These are phyloP conservation scores for Kodamaea anthophila DNA, from an alignment of 1,139 yeast genomes.

Conservation along the genomic window DNA sequence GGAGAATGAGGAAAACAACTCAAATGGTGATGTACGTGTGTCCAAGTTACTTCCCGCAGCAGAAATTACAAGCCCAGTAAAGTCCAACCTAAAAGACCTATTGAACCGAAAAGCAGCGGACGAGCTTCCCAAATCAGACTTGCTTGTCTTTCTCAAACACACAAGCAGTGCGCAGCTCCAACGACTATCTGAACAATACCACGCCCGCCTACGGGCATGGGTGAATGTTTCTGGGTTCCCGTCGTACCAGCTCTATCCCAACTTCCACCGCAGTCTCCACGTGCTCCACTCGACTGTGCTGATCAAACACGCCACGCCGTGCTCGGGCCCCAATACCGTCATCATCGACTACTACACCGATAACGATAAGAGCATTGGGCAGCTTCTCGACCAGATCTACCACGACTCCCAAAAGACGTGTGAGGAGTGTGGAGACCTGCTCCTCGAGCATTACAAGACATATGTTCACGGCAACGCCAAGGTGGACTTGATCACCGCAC, in stretches of 20 bases:
- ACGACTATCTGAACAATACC: constrained; percentile 24
- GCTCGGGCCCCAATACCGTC: constrained; percentile 81
- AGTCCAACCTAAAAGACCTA: neutral
- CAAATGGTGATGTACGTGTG: too few species aligned
- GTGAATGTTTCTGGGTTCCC: constrained; percentile 33
- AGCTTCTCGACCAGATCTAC: constrained; percentile 76
- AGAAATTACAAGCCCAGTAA: neutral
- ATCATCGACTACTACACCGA: constrained; percentile 87
- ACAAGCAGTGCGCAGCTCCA: constrained; percentile 28
- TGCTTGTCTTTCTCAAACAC: constrained; percentile 34
- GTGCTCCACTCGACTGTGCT: constrained; percentile 80
- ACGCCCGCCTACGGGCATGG: constrained; percentile 35
- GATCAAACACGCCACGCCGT: constrained; percentile 81
- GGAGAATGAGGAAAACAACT: too few species aligned
- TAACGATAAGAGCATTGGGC: constrained; percentile 84
- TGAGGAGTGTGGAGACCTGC: constrained; percentile 70
- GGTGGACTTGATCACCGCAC: constrained; percentile 70
- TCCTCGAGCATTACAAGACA: constrained; percentile 73
- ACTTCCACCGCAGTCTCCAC: constrained; percentile 68
- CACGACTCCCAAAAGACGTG: constrained; percentile 64
- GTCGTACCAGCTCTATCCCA: constrained; percentile 41
- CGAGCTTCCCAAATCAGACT: constrained; percentile 25
- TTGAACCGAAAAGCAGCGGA: neutral
- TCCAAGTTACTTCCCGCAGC: neutral
- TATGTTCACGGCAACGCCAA: constrained; percentile 89